Conservation (phyloP, 2,329 filamentous ascomycete species). For the Colletotrichum australisinense region DNA sequence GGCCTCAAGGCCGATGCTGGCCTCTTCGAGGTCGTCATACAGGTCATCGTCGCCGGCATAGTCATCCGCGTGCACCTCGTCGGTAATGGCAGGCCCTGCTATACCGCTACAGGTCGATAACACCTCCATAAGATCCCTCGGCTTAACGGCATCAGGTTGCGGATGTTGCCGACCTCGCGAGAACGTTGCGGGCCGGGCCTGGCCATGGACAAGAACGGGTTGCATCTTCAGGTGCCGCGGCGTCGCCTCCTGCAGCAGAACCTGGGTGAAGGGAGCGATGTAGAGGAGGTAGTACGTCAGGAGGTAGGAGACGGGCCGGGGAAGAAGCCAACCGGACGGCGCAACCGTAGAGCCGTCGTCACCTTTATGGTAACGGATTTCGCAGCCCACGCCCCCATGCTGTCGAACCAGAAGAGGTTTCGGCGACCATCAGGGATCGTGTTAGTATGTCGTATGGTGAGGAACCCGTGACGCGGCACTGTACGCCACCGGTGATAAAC, state of each 20-base stretch:
- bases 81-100: too few species aligned
- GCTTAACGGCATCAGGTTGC: background rate
- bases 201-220: background rate
- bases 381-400: background rate
- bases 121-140: too few species aligned
- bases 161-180: background rate
- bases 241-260: background rate
- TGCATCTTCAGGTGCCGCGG: background rate
- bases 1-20: too few species aligned
- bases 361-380: background rate
- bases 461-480: background rate
- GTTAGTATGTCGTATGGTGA: background rate
- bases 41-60: too few species aligned
- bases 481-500: background rate
- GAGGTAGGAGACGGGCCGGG: background rate
- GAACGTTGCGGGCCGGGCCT: background rate
- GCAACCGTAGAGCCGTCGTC: background rate
- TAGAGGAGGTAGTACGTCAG: background rate
- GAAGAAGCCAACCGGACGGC: background rate
- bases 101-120: too few species aligned
- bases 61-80: too few species aligned
- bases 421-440: background rate
- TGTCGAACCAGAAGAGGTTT: background rate
- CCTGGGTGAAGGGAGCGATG: too few species aligned
- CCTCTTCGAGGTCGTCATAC: too few species aligned